Evolutionary conservation across 371 early-diverging fungal genomes (phyloP), one percentile per base, ranked within the genome.

Genomic region (Batkoa obscura): DNA sequence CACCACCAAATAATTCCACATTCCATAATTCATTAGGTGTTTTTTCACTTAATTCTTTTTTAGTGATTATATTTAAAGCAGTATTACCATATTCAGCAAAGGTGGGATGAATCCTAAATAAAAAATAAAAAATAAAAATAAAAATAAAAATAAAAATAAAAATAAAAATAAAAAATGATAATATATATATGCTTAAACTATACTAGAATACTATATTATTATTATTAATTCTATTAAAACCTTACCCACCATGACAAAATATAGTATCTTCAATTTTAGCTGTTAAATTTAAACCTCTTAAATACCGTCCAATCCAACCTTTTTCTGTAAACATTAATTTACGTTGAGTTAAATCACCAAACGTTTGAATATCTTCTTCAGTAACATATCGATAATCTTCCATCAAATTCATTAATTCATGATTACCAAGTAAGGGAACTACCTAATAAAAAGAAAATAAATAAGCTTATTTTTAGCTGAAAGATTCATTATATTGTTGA

Each of bases 361-460:
- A 84, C 0, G 76, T 72, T 17, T 58, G 68, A 35, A 68, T 65
- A 61, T 87, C 88, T 55, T 71, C 75, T 0, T 64, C 59, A 37
- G 73, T 68, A 0, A 87, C 88, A 61, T 85, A 85, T n/a, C 84
- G 72, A 66, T 72, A 73, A 58, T 84, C 84, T 1, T 73, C 74
- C 23, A 69, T 58, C 4, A 81, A 60, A 59, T 87, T 87, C 85
- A 85, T 85, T 13, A 85, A 68, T 65, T 84, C 84, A 55, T 82
- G 84, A 61, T 81, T 84, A 10, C 77, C 76, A 10, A 78, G 57
- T n/a, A 76, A 34, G 5, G 68, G 65, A 35, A 81, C 69, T 0
- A 80, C 80, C 30, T 68, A 34, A 13, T 2, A 42, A 38, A 10
- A 49, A 38, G 17, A 17, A 57, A 34, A 34, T 23, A 50, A 46